Percentiles rank a stretch among this genome's conserved stretches.
phyloP scores from a whole-genome alignment of 306 rosid species.

The Dalbergia cultrata region DNA sequence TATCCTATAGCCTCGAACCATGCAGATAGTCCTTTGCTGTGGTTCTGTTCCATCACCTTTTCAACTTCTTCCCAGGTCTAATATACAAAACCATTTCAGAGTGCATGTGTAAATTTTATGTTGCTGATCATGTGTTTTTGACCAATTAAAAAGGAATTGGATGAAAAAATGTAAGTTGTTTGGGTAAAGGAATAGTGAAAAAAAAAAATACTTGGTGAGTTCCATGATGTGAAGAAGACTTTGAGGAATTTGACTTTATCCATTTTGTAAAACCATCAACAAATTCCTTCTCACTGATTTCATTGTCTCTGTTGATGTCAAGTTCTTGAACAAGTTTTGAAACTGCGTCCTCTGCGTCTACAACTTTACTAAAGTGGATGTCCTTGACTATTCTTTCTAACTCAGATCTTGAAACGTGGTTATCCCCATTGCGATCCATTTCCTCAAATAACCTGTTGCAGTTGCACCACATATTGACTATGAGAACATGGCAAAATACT shows the following conservation, averaged over 20 bases:
- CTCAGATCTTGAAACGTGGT: constrained; percentile 49
- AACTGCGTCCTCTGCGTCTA: constrained; percentile 45
- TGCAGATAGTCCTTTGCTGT: constrained; percentile 41
- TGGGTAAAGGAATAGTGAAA: constrained; percentile 8
- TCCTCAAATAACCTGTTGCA: constrained; percentile 50
- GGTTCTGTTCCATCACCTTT: constrained; percentile 55
- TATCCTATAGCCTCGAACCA: constrained; percentile 53
- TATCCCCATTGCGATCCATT: constrained; percentile 43
- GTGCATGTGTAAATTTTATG: constrained; percentile 3
- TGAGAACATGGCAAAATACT: neutral
- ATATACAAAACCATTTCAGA: constrained; percentile 29
- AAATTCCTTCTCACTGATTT: constrained; percentile 53
- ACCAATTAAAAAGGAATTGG: neutral
- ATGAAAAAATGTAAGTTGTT: neutral
- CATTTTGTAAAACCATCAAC: constrained; percentile 51
- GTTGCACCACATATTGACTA: constrained; percentile 23
- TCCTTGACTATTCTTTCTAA: constrained; percentile 44
- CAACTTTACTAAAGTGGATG: constrained; percentile 44
- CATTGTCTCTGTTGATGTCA: constrained; percentile 51
- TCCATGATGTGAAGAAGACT: constrained; percentile 38
- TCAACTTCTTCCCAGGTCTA: constrained; percentile 63
- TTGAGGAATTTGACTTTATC: constrained; percentile 46
- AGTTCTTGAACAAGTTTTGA: constrained; percentile 51
- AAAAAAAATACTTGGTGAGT: constrained; percentile 45
- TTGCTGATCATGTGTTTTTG: neutral